phyloP scores from a whole-genome alignment of 1,284 basidiomycete species.

The Cutaneotrichosporon curvatum region DNA sequence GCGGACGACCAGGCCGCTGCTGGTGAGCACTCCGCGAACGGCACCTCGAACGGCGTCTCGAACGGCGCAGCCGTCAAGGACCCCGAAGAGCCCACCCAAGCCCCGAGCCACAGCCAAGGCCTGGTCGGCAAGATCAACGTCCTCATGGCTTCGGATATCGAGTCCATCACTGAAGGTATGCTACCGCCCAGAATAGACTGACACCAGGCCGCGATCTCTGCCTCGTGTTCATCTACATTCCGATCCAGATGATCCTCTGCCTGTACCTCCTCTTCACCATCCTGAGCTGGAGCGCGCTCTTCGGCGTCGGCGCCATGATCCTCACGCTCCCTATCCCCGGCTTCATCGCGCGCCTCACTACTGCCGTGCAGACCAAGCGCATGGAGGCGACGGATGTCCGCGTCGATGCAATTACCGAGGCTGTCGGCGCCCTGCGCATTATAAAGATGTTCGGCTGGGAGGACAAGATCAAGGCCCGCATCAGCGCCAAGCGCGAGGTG shows the following conservation, averaged over 20 bases:
- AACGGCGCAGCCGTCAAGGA: too few species aligned
- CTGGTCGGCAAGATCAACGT: slow-evolving; percentile 59
- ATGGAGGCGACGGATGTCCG: slow-evolving; percentile 51
- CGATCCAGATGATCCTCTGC: slow-evolving; percentile 38
- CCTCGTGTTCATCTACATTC: slow-evolving; percentile 37
- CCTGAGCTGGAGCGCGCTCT: slow-evolving; percentile 49
- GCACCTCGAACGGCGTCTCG: too few species aligned
- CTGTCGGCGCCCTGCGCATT: slow-evolving; percentile 48
- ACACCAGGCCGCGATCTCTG: slow-evolving; percentile 37
- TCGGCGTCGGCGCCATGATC: slow-evolving; percentile 54
- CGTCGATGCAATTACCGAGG: slow-evolving; percentile 52
- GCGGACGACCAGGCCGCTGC: too few species aligned
- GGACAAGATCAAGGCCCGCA: slow-evolving; percentile 51
- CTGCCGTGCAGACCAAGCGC: slow-evolving; percentile 31
- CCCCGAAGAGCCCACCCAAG: not conserved
- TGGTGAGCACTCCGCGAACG: too few species aligned
- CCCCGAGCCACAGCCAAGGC: slow-evolving; percentile 33
- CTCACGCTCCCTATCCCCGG: slow-evolving; percentile 53
- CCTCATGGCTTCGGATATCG: slow-evolving; percentile 44
- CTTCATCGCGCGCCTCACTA: slow-evolving; percentile 34
- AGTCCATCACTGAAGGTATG: slow-evolving; percentile 39
- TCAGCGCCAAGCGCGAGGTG: slow-evolving; percentile 53
- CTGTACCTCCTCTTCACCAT: slow-evolving; percentile 38
- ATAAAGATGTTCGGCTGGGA: slow-evolving; percentile 68
- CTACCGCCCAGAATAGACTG: not conserved